phyloP scores from a whole-genome alignment of 2,329 filamentous ascomycete species.

The Alternaria rosae region DNA sequence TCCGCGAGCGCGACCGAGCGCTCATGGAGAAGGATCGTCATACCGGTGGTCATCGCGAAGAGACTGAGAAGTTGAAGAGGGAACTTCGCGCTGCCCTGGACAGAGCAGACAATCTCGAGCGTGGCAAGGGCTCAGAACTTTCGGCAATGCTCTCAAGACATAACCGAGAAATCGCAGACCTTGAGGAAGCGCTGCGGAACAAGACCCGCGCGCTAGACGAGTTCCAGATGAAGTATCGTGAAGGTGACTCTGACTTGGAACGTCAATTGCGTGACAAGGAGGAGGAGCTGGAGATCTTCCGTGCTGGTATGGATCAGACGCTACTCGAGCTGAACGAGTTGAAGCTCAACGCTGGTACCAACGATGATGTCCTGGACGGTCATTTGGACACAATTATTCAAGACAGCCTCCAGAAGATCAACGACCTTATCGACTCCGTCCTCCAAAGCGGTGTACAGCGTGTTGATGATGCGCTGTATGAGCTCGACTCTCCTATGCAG shows the following conservation, averaged over 20 bases:
- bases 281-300: constrained; percentile 97
- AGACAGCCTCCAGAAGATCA: constrained; percentile 88
- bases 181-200: constrained; percentile 87
- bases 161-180: constrained; percentile 94
- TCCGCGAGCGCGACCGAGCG: constrained; percentile 91
- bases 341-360: constrained; percentile 66
- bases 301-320: constrained; percentile 96
- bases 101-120: constrained; percentile 88
- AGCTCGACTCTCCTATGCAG: constrained; percentile 97
- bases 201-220: constrained; percentile 91
- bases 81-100: constrained; percentile 93
- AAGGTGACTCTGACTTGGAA: constrained; percentile 86
- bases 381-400: constrained; percentile 91
- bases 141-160: constrained; percentile 95
- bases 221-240: constrained; percentile 75
- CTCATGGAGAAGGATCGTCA: constrained; percentile 90
- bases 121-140: constrained; percentile 91
- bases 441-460: constrained; percentile 90
- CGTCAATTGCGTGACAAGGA: constrained; percentile 90
- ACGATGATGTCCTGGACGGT: constrained; percentile 82
- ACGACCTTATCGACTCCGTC: constrained; percentile 96
- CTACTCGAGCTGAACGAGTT: constrained; percentile 91
- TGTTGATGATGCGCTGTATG: constrained; percentile 95
- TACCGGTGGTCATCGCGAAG: constrained; percentile 87
- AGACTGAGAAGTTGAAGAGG: constrained; percentile 91